These are phyloP conservation scores for Cornus kousa DNA, from an alignment of 148 eudicot species.

Conservation along the genomic window DNA sequence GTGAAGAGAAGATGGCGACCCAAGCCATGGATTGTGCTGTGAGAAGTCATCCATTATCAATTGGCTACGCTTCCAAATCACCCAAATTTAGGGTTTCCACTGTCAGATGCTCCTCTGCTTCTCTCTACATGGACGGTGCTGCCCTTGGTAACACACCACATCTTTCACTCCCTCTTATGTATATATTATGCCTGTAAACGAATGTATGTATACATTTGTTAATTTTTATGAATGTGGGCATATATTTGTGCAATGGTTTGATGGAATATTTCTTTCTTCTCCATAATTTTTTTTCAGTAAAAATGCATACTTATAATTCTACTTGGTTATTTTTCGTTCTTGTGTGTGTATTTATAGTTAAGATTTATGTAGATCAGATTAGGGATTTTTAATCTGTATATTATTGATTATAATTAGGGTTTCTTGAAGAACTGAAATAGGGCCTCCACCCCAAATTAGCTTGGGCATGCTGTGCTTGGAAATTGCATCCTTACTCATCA, in stretches of 20 bases:
- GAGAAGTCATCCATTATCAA: slow-evolving; percentile 8
- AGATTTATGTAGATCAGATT: no score
- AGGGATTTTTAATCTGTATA: no score
- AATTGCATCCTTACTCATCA: background rate
- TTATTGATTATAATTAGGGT: no score
- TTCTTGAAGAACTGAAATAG: background rate
- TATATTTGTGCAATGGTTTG: no score
- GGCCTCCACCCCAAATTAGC: background rate
- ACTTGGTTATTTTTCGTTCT: no score
- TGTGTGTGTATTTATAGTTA: no score
- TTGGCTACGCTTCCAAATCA: slow-evolving; percentile 9
- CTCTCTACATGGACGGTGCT: slow-evolving; percentile 25
- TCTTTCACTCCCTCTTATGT: no score
- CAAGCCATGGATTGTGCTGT: slow-evolving; percentile 19
- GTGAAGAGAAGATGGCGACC: slow-evolving; percentile 6
- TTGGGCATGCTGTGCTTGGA: background rate
- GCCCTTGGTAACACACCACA: slow-evolving; percentile 3
- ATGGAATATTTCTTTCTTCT: no score
- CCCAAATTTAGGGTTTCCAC: slow-evolving; percentile 20
- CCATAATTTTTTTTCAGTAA: no score
- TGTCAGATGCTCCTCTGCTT: slow-evolving; percentile 31
- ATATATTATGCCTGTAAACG: no score
- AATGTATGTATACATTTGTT: no score
- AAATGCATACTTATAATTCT: background rate
- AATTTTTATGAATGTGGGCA: no score